These are phyloP conservation scores for Aureobasidium sp. DNA, from an alignment of 2,329 filamentous ascomycete species.

Conservation along the genomic window DNA sequence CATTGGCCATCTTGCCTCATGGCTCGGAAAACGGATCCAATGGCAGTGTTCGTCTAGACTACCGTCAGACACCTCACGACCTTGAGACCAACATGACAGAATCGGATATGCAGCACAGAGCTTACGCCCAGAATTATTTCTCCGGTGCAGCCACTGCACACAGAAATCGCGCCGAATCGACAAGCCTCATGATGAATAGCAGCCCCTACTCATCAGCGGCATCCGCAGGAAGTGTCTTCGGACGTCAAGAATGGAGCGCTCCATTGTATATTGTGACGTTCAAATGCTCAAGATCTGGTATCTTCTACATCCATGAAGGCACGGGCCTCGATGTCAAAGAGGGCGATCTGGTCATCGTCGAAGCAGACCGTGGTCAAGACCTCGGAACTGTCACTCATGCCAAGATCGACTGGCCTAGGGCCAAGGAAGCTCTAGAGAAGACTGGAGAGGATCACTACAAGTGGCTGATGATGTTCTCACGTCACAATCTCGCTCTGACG, in stretches of 20 bases:
- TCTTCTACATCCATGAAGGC: slow-evolving; percentile 95
- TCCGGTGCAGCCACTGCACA: slow-evolving; percentile 15
- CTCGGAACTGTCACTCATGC: slow-evolving; percentile 85
- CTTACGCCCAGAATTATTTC: slow-evolving; percentile 18
- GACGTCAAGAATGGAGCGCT: slow-evolving; percentile 49
- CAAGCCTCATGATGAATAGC: slow-evolving; percentile 20
- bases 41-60: not conserved
- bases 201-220: slow-evolving; percentile 14
- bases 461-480: slow-evolving; percentile 97
- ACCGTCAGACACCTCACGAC: not conserved
- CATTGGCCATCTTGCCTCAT: not conserved
- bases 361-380: slow-evolving; percentile 93
- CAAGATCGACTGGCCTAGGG: slow-evolving; percentile 78
- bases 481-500: slow-evolving; percentile 26
- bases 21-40: not conserved
- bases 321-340: slow-evolving; percentile 84
- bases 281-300: slow-evolving; percentile 90
- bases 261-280: slow-evolving; percentile 82
- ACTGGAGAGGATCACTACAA: slow-evolving; percentile 94
- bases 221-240: slow-evolving; percentile 18
- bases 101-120: slow-evolving; percentile 15
- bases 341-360: slow-evolving; percentile 92
- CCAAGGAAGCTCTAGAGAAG: slow-evolving; percentile 81
- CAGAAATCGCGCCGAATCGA: slow-evolving; percentile 17
- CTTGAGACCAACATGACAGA: slow-evolving; percentile 12